Percentiles rank a stretch among this genome's conserved stretches.
Conservation (phyloP, 129 eudicot genomes). For the Sambucus nigra region DNA sequence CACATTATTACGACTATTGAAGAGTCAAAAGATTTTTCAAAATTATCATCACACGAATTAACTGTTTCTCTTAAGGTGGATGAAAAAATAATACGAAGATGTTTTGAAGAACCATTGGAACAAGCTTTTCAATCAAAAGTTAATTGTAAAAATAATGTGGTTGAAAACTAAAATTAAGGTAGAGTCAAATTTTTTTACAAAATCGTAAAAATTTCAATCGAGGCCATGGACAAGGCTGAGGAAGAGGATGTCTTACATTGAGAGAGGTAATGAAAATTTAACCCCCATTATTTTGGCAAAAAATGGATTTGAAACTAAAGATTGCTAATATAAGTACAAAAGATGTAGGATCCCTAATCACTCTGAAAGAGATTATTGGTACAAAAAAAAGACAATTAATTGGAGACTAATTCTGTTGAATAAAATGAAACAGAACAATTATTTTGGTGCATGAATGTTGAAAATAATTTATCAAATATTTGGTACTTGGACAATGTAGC, state of each 20-base stretch:
- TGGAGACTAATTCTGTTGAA: background rate
- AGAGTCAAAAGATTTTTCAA: constrained; percentile 6
- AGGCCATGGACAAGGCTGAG: background rate
- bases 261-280: background rate
- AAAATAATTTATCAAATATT: background rate
- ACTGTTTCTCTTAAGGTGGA: background rate
- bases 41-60: background rate
- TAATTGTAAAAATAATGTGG: background rate
- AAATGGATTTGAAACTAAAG: background rate
- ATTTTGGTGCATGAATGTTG: background rate
- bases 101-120: background rate
- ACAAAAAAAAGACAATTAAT: background rate
- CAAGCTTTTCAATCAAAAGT: constrained; percentile 9
- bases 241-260: background rate
- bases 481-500: background rate
- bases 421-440: background rate
- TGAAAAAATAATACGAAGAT: constrained; percentile 2
- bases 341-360: background rate
- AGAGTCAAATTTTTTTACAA: background rate
- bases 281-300: background rate
- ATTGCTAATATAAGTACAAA: background rate
- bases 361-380: background rate
- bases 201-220: background rate
- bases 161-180: background rate
- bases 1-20: constrained; percentile 5